Conservation (phyloP, 2,329 filamentous ascomycete species). For the Beauveria rudraprayagi region DNA sequence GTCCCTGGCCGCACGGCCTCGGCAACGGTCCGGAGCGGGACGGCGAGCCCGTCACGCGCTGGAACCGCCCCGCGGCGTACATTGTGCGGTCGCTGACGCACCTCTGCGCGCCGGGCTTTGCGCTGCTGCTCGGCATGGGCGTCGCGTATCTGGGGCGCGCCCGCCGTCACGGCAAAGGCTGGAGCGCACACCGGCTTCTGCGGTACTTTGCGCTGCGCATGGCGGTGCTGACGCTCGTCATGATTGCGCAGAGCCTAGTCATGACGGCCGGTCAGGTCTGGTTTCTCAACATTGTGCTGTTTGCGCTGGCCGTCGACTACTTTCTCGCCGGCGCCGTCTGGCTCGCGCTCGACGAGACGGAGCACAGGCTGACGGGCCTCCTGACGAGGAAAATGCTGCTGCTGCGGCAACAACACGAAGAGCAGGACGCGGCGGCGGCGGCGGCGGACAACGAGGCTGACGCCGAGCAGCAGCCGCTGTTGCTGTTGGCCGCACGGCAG, state of each 20-base stretch:
- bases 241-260: conserved; percentile 23
- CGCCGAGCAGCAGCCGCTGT: conserved; percentile 25
- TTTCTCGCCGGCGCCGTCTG: conserved; percentile 35
- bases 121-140: conserved; percentile 38
- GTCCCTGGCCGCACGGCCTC: conserved; percentile 34
- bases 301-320: conserved; percentile 38
- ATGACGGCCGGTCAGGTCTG: conserved; percentile 28
- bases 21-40: conserved; percentile 29
- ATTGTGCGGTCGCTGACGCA: conserved; percentile 34
- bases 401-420: too few species aligned
- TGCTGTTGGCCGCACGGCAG: background rate
- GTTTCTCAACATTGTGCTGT: conserved; percentile 36
- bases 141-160: conserved; percentile 37
- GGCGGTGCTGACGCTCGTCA: conserved; percentile 27
- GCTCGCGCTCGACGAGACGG: conserved; percentile 28
- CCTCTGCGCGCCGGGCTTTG: conserved; percentile 38
- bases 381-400: conserved; percentile 16
- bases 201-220: conserved; percentile 32
- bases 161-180: conserved; percentile 31
- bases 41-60: conserved; percentile 24
- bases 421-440: background rate
- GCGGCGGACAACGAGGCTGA: conserved; percentile 14
- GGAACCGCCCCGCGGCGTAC: conserved; percentile 32
- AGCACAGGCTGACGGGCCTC: conserved; percentile 22
- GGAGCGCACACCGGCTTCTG: conserved; percentile 26